phyloP scores from a whole-genome alignment of 345 rosid species.

The Angophora floribunda region DNA sequence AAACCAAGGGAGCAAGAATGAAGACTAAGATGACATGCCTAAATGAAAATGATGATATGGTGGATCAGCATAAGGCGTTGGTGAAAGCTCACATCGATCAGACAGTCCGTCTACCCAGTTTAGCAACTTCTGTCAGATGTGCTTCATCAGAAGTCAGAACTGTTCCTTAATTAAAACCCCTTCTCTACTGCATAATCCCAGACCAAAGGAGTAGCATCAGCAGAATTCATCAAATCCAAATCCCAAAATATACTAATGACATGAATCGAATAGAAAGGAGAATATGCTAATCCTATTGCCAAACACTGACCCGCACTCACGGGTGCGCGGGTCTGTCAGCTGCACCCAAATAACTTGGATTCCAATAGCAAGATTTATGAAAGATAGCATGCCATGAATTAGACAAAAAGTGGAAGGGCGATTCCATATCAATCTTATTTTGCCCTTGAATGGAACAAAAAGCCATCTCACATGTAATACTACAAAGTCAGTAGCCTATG shows the following conservation, averaged over 20 bases:
- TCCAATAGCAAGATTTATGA: not conserved
- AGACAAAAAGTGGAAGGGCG: not conserved
- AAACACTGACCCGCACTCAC: not conserved
- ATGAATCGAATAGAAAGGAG: not conserved
- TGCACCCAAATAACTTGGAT: not conserved
- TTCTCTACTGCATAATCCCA: not conserved
- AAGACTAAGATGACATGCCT: not conserved
- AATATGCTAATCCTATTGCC: not conserved
- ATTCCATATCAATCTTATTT: not conserved
- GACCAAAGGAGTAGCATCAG: not conserved
- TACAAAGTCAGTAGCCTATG: not conserved
- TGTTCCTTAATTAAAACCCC: not conserved
- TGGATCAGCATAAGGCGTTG: not conserved
- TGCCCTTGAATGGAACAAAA: not conserved
- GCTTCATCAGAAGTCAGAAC: not conserved
- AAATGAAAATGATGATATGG: not conserved
- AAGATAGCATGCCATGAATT: not conserved
- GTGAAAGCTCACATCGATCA: not conserved
- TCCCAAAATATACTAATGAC: not conserved
- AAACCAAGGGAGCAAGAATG: not conserved
- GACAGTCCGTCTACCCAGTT: not conserved
- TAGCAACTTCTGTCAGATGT: not conserved
- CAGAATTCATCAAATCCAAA: not conserved
- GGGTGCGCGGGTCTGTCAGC: rapidly evolving
- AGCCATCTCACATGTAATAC: not conserved